phyloP scores from a whole-genome alignment of 148 eudicot genomes.

The Nepenthes mirabilis region DNA sequence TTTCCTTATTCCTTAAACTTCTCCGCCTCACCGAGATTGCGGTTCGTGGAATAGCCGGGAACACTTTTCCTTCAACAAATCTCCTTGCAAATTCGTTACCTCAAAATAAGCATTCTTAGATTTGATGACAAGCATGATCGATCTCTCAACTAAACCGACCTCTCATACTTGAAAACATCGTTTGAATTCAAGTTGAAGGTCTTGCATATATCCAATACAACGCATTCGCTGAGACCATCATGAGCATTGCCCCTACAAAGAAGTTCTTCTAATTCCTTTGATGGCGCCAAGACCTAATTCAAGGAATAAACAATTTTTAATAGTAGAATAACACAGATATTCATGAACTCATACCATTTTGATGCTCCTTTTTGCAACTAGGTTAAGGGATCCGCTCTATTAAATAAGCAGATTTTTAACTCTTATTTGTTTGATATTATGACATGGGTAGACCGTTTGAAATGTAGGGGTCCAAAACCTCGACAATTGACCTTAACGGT shows the following conservation, averaged over 20 bases:
- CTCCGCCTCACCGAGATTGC: too few relatives aligned
- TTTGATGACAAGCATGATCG: background rate
- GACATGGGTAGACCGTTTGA: too few relatives aligned
- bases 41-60: too few relatives aligned
- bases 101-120: too few relatives aligned
- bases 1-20: too few relatives aligned
- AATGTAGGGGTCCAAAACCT: too few relatives aligned
- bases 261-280: conserved; percentile 59
- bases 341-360: background rate
- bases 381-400: too few relatives aligned
- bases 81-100: too few relatives aligned
- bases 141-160: conserved; percentile 7
- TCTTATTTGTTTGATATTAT: too few relatives aligned
- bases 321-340: background rate
- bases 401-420: too few relatives aligned
- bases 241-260: conserved; percentile 19
- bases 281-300: conserved; percentile 55
- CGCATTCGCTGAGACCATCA: conserved; percentile 42
- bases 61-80: too few relatives aligned
- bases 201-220: conserved; percentile 52
- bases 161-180: conserved; percentile 57
- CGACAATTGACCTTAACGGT: too few relatives aligned
- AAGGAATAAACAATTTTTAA: background rate
- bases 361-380: background rate
- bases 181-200: conserved; percentile 42